These are phyloP conservation scores for Botrytis byssoidea DNA, from an alignment of 2,329 filamentous ascomycete species.

Conservation along the genomic window DNA sequence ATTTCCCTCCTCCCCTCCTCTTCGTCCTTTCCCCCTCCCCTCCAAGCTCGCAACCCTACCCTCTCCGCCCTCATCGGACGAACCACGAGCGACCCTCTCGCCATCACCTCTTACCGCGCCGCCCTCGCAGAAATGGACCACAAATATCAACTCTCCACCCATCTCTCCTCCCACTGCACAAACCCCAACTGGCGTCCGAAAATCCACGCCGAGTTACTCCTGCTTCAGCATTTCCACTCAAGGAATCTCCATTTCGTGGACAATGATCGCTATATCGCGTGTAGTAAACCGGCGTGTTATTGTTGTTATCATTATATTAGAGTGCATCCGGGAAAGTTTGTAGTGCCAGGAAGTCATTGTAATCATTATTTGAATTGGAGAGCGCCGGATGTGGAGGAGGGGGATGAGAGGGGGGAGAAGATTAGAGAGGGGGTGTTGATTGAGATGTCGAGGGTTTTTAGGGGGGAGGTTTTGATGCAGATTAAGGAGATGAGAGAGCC, in stretches of 20 bases:
- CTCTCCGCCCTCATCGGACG: slow-evolving; percentile 6
- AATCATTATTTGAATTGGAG: slow-evolving; percentile 42
- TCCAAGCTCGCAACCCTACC: background rate
- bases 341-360: background rate
- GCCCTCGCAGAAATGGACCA: slow-evolving; percentile 62
- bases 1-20: background rate
- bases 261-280: slow-evolving; percentile 48
- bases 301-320: slow-evolving; percentile 49
- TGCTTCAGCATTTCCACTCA: background rate
- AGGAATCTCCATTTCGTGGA: slow-evolving; percentile 34
- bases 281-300: slow-evolving; percentile 53
- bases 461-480: slow-evolving; percentile 7
- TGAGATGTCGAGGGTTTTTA: background rate
- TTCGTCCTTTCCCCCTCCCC: background rate
- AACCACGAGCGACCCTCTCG: background rate
- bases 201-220: background rate
- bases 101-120: slow-evolving; percentile 93
- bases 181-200: slow-evolving; percentile 32
- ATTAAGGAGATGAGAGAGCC: slow-evolving; percentile 19
- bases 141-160: slow-evolving; percentile 12
- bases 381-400: slow-evolving; percentile 24
- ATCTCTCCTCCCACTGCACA: slow-evolving; percentile 35
- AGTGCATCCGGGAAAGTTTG: slow-evolving; percentile 41
- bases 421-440: slow-evolving; percentile 13
- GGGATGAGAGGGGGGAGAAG: background rate